A percentile compares a stretch with the other conserved stretches of the same genome.
Conservation (phyloP, 768 basidiomycete species). For the Leccinellum luteum region DNA sequence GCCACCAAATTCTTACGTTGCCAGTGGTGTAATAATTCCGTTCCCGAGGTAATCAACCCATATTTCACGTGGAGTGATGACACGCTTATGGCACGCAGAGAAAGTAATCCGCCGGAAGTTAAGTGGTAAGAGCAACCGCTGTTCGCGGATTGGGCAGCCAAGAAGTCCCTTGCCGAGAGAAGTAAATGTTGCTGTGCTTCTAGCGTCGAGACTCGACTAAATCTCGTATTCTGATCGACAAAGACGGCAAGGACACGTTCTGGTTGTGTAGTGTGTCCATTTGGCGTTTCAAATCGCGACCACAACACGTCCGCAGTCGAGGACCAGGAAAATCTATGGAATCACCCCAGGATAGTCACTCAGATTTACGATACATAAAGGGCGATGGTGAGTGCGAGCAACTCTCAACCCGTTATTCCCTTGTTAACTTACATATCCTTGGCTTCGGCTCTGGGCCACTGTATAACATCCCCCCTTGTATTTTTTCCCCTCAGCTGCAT, state of each 20-base stretch:
- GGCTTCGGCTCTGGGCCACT: neutral
- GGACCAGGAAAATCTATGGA: neutral
- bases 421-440: neutral
- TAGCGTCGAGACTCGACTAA: neutral
- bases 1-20: neutral
- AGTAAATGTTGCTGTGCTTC: neutral
- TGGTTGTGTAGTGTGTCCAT: neutral
- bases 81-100: neutral
- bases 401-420: constrained; percentile 1
- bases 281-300: constrained; percentile 7
- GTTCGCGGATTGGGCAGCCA: constrained; percentile 18
- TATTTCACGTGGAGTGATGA: neutral
- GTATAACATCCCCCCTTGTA: constrained; percentile 2
- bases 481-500: neutral
- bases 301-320: constrained; percentile 2
- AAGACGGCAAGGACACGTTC: constrained; percentile 4
- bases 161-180: constrained; percentile 8
- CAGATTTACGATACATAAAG: constrained; percentile 11
- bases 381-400: neutral
- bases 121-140: neutral
- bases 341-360: neutral
- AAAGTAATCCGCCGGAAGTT: neutral
- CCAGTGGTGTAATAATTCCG: constrained; percentile 5
- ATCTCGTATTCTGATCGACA: constrained; percentile 6
- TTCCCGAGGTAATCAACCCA: neutral